These are phyloP conservation scores for Canna indica DNA, from an alignment of 176 grass and related monocot genomes.

Conservation along the genomic window DNA sequence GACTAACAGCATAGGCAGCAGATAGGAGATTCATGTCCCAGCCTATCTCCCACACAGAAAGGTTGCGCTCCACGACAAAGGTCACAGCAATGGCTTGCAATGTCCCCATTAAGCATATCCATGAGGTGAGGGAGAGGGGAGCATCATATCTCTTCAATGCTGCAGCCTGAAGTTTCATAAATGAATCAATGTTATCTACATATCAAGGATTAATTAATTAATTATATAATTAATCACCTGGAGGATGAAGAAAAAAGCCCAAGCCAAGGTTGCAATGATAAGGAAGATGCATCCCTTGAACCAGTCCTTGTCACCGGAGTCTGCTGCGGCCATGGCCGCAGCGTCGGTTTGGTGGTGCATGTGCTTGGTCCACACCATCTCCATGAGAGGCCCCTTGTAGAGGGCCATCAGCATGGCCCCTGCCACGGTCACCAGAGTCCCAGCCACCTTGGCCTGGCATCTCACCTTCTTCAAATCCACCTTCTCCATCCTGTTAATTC, in stretches of 20 bases:
- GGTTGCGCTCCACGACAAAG: constrained; percentile 18
- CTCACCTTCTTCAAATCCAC: constrained; percentile 21
- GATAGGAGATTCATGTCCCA: constrained; percentile 25
- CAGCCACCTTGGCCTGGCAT: constrained; percentile 26
- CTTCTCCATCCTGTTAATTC: constrained; percentile 23
- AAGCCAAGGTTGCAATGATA: constrained; percentile 15
- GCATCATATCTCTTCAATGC: constrained; percentile 24
- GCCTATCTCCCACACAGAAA: constrained; percentile 24
- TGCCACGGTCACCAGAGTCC: constrained; percentile 18
- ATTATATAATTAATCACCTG: constrained; percentile 19
- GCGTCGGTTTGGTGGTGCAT: neutral
- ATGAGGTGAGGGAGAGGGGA: constrained; percentile 17
- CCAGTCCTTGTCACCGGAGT: constrained; percentile 6
- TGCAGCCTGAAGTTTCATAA: neutral
- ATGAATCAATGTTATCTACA: too few relatives aligned
- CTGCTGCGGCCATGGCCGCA: neutral
- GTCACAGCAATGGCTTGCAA: constrained; percentile 14
- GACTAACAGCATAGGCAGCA: constrained; percentile 18
- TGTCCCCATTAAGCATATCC: constrained; percentile 28
- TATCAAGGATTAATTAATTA: too few relatives aligned
- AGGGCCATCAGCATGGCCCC: constrained; percentile 29
- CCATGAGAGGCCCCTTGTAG: constrained; percentile 24
- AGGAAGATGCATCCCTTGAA: constrained; percentile 24
- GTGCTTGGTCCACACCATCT: neutral
- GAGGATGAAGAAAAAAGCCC: constrained; percentile 28